Evolutionary conservation across 1,139 yeast species (phyloP).

Genomic region (Pneumocystis murina): DNA sequence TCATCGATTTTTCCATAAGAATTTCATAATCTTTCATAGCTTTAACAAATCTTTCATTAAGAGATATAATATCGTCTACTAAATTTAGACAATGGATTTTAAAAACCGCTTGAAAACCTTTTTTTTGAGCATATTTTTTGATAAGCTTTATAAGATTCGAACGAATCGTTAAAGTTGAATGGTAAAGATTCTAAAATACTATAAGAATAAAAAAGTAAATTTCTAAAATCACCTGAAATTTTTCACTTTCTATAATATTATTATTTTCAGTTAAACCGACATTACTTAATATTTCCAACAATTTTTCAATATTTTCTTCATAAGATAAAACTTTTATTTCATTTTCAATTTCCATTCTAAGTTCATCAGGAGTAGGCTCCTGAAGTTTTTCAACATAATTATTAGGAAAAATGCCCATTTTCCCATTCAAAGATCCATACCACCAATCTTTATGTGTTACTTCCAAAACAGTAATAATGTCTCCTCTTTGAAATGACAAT

Average conservation of each 20-base stretch:
- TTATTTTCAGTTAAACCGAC: conserved; percentile 25
- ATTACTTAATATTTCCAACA: conserved; percentile 44
- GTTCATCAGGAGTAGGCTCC: conserved; percentile 45
- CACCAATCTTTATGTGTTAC: conserved; percentile 92
- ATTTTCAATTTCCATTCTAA: conserved; percentile 29
- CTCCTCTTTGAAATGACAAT: conserved; percentile 28
- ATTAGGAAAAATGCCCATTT: conserved; percentile 79
- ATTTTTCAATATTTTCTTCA: conserved; percentile 44
- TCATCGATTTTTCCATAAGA: conserved; percentile 37
- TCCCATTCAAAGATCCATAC: conserved; percentile 73
- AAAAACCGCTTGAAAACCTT: conserved; percentile 52
- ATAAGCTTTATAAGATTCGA: conserved; percentile 58
- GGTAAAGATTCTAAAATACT: conserved; percentile 35
- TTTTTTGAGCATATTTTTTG: conserved; percentile 58
- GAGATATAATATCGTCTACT: conserved; percentile 44
- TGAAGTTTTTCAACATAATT: conserved; percentile 77
- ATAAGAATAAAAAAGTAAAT: neutral
- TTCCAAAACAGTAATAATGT: conserved; percentile 62
- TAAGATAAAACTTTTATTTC: conserved; percentile 36
- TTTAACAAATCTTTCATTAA: conserved; percentile 43
- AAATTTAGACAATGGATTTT: conserved; percentile 36
- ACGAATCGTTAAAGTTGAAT: conserved; percentile 53
- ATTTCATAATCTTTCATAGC: conserved; percentile 59
- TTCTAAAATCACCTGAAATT: conserved; percentile 6
- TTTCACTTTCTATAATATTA: conserved; percentile 28